Evolutionary conservation across 192 early-diverging fungal species (phyloP).

Genomic region (Linnemannia schmuckeri): DNA sequence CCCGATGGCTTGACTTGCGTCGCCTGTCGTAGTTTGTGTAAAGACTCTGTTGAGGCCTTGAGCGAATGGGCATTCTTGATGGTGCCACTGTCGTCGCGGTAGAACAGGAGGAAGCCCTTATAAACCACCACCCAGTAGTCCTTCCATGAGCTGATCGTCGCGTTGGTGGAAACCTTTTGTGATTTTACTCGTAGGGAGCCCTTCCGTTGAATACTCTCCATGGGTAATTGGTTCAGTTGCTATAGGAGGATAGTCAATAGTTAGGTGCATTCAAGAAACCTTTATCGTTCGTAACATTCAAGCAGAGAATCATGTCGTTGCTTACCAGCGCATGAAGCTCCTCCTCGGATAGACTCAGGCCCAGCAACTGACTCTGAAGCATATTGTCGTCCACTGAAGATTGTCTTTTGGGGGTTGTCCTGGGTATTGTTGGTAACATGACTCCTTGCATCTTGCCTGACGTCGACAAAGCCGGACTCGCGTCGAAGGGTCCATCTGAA

Average conservation of each 20-base stretch:
- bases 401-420: slow-evolving; percentile 23
- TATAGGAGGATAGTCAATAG: slow-evolving; percentile 9
- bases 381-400: slow-evolving; percentile 38
- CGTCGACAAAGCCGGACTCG: not conserved
- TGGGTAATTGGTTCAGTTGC: slow-evolving; percentile 59
- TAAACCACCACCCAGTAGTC: slow-evolving; percentile 54
- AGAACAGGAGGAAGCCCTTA: slow-evolving; percentile 50
- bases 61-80: slow-evolving; percentile 28
- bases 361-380: slow-evolving; percentile 46
- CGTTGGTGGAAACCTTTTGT: slow-evolving; percentile 43
- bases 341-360: slow-evolving; percentile 38
- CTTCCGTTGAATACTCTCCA: slow-evolving; percentile 53
- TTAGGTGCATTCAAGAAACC: not conserved
- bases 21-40: slow-evolving; percentile 20
- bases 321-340: slow-evolving; percentile 44
- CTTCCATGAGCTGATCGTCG: slow-evolving; percentile 56
- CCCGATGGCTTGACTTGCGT: slow-evolving; percentile 50
- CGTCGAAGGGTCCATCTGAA: not conserved
- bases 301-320: not conserved
- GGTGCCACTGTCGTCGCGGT: slow-evolving; percentile 32
- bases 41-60: slow-evolving; percentile 29
- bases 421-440: slow-evolving; percentile 2
- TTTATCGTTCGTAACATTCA: not conserved
- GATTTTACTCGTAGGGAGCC: slow-evolving; percentile 65
- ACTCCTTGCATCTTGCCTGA: not conserved